A percentile compares a stretch with the other conserved stretches of the same genome.
Conservation (phyloP, 352 stramenopile genomes). For the Globisporangium sylvaticum region DNA sequence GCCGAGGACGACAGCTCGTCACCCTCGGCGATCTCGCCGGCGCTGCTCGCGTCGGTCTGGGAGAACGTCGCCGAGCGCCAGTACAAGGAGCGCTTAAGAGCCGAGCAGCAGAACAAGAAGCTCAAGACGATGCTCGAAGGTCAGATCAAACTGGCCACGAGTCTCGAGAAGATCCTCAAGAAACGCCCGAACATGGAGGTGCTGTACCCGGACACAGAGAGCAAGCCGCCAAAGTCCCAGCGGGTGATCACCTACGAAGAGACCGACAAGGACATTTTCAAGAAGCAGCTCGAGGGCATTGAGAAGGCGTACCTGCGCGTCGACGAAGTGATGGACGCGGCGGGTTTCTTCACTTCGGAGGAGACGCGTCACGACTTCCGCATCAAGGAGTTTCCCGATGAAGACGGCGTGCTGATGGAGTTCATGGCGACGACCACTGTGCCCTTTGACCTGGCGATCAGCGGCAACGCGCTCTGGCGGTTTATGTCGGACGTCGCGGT, state of each 20-base stretch:
- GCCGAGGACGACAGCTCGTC: background rate
- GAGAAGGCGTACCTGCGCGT: slow-evolving; percentile 5
- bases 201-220: slow-evolving; percentile 9
- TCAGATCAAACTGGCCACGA: slow-evolving; percentile 24
- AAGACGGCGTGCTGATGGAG: slow-evolving; percentile 20
- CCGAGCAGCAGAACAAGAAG: slow-evolving; percentile 27
- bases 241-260: slow-evolving; percentile 12
- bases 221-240: background rate
- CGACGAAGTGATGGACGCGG: slow-evolving; percentile 1
- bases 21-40: slow-evolving; percentile 19
- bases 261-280: slow-evolving; percentile 8
- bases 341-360: background rate
- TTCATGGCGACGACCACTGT: slow-evolving; percentile 15
- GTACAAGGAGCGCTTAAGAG: slow-evolving; percentile 19
- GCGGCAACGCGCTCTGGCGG: slow-evolving; percentile 17
- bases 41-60: slow-evolving; percentile 22
- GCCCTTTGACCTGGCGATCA: slow-evolving; percentile 10
- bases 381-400: slow-evolving; percentile 11
- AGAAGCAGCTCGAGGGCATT: slow-evolving; percentile 3
- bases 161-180: slow-evolving; percentile 22
- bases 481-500: slow-evolving; percentile 17
- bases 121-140: slow-evolving; percentile 28
- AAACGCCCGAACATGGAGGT: slow-evolving; percentile 17
- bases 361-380: slow-evolving; percentile 9
- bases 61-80: slow-evolving; percentile 27